Conservation (phyloP, 768 basidiomycete species). For the Lactarius trivialis region DNA sequence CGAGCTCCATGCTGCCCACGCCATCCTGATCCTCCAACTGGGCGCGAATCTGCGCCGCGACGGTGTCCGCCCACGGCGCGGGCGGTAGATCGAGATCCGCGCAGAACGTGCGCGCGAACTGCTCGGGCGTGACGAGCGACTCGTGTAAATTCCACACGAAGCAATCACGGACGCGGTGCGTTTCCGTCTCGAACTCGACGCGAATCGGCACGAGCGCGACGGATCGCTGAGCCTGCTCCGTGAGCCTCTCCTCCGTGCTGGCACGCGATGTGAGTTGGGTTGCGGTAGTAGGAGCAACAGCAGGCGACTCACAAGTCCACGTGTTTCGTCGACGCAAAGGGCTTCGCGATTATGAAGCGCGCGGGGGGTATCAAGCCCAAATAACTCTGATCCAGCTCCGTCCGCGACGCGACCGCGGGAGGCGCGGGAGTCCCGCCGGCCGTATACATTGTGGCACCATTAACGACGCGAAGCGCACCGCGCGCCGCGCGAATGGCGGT, state of each 20-base stretch:
- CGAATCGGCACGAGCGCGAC: conserved; percentile 81
- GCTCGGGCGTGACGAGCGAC: conserved; percentile 73
- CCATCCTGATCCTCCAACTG: conserved; percentile 89
- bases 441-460: conserved; percentile 49
- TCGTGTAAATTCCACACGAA: conserved; percentile 97
- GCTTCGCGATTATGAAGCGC: conserved; percentile 61
- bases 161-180: conserved; percentile 85
- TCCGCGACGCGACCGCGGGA: conserved; percentile 26
- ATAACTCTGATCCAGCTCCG: conserved; percentile 81
- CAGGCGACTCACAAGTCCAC: conserved; percentile 60
- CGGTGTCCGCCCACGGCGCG: conserved; percentile 62
- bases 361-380: conserved; percentile 80
- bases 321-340: conserved; percentile 55
- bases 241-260: conserved; percentile 61
- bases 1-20: conserved; percentile 71
- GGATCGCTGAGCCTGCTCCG: conserved; percentile 49
- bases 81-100: conserved; percentile 75
- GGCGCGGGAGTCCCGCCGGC: conserved; percentile 31
- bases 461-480: conserved; percentile 2
- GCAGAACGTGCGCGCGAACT: conserved; percentile 84
- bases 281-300: not conserved
- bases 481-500: conserved; percentile 40
- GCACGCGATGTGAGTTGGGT: conserved; percentile 1
- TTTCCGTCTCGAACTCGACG: conserved; percentile 91
- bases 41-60: conserved; percentile 81